These are phyloP conservation scores for Globisporangium acanthophoron DNA, from an alignment of 352 stramenopile genomes.

Conservation along the genomic window DNA sequence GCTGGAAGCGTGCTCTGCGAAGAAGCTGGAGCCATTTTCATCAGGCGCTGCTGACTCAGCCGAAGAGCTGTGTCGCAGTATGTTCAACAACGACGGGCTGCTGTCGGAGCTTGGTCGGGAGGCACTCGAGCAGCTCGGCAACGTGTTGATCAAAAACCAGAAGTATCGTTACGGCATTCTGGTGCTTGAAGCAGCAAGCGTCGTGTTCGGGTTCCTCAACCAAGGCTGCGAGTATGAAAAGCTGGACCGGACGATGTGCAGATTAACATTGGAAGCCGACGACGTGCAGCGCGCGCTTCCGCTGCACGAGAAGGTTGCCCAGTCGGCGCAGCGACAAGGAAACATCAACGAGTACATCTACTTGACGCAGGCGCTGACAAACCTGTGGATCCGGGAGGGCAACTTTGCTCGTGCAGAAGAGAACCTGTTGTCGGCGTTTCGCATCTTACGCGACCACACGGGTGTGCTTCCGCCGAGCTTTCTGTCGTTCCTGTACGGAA, in stretches of 20 bases:
- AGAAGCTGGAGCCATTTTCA: conserved; percentile 18
- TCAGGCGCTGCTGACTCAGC: conserved; percentile 8
- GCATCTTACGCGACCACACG: conserved; percentile 64
- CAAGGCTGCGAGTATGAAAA: conserved; percentile 72
- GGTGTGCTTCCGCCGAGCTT: conserved; percentile 63
- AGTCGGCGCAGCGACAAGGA: conserved; percentile 56
- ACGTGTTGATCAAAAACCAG: conserved; percentile 79
- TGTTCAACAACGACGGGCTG: conserved; percentile 76
- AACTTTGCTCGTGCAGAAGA: conserved; percentile 73
- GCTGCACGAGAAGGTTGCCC: conserved; percentile 76
- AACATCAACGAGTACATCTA: conserved; percentile 86
- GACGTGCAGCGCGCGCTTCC: conserved; percentile 68
- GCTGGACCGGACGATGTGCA: conserved; percentile 66
- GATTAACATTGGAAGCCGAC: conserved; percentile 67
- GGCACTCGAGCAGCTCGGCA: conserved; percentile 60
- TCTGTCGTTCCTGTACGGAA: conserved; percentile 37
- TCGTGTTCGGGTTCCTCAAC: conserved; percentile 62
- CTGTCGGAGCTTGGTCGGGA: conserved; percentile 69
- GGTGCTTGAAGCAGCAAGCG: conserved; percentile 63
- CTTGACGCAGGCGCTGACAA: conserved; percentile 72
- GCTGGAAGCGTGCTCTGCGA: conserved; percentile 46
- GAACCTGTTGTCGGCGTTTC: conserved; percentile 53
- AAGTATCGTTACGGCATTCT: conserved; percentile 85
- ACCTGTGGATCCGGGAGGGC: conserved; percentile 73
- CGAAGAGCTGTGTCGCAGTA: conserved; percentile 28